These are phyloP conservation scores for Bertia moriformis DNA, from an alignment of 2,329 filamentous ascomycete species.

Conservation along the genomic window DNA sequence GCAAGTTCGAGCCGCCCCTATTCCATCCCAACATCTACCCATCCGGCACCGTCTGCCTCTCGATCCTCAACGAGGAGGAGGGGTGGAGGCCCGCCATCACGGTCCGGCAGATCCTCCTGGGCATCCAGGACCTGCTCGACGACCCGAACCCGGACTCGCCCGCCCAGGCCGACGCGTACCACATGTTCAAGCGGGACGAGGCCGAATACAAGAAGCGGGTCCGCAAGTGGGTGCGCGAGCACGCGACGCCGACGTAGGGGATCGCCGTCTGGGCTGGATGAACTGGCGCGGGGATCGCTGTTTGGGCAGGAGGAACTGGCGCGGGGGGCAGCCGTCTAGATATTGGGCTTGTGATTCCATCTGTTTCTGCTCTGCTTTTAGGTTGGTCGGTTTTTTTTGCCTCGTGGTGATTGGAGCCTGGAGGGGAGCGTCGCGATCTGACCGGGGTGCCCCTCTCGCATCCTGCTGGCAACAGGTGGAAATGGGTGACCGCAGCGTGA, in stretches of 20 bases:
- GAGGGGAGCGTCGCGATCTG: no score
- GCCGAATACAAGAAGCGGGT: slow-evolving; percentile 80
- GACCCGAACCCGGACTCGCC: slow-evolving; percentile 95
- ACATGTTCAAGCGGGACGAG: slow-evolving; percentile 83
- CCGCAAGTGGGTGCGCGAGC: slow-evolving; percentile 73
- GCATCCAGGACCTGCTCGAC: slow-evolving; percentile 88
- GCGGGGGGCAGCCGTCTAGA: no score
- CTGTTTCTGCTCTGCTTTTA: no score
- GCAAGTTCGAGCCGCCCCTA: slow-evolving; percentile 89
- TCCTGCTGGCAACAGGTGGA: no score
- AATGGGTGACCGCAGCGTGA: no score
- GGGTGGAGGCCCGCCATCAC: slow-evolving; percentile 98
- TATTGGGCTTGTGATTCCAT: no score
- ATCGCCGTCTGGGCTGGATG: no score
- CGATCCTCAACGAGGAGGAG: slow-evolving; percentile 95
- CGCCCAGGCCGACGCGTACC: slow-evolving; percentile 93
- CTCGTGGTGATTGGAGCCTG: no score
- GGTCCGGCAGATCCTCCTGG: slow-evolving; percentile 90
- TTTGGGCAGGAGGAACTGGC: no score
- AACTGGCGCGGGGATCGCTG: no score
- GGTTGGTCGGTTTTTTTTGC: no score
- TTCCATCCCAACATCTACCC: slow-evolving; percentile 99
- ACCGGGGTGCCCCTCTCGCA: no score
- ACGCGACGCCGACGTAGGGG: slow-evolving; percentile 65
- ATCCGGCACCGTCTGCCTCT: slow-evolving; percentile 90